Evolutionary conservation across 2,329 filamentous ascomycete species (phyloP).

Genomic region (Cercospora sp.): DNA sequence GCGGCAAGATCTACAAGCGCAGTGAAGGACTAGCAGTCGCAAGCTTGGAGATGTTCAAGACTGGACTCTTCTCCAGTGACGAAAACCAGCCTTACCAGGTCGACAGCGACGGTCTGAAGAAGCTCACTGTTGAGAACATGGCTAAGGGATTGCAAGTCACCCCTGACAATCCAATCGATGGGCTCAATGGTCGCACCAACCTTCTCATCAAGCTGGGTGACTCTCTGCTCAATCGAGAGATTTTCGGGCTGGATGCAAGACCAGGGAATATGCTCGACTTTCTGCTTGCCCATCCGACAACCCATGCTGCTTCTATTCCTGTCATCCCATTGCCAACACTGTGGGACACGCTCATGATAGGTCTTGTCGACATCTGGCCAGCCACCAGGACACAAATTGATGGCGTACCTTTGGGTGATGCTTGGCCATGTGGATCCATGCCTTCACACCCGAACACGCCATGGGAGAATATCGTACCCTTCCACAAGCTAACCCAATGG

Average conservation of each 20-base stretch:
- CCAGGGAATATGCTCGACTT: constrained; percentile 97
- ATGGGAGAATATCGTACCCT: constrained; percentile 82
- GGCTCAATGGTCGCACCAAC: constrained; percentile 79
- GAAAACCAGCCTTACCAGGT: constrained; percentile 81
- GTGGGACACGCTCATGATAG: constrained; percentile 88
- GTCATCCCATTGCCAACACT: constrained; percentile 84
- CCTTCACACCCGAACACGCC: constrained; percentile 68
- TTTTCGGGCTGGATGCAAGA: constrained; percentile 79
- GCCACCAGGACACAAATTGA: constrained; percentile 81
- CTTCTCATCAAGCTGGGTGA: constrained; percentile 73
- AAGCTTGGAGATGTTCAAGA: constrained; percentile 89
- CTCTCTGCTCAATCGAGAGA: constrained; percentile 75
- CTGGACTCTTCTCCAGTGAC: constrained; percentile 83
- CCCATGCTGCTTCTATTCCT: constrained; percentile 82
- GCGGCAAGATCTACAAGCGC: constrained; percentile 75
- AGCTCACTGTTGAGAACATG: constrained; percentile 71
- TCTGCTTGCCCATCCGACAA: constrained; percentile 86
- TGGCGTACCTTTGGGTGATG: constrained; percentile 83
- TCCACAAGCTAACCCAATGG: constrained; percentile 95
- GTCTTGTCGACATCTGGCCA: constrained; percentile 86
- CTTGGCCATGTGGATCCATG: constrained; percentile 87
- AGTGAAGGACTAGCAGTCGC: constrained; percentile 85
- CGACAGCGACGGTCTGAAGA: constrained; percentile 76
- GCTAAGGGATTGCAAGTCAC: constrained; percentile 82
- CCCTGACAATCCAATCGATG: constrained; percentile 76